phyloP scores from a whole-genome alignment of 2,329 filamentous ascomycete genomes.

The Talaromyces rugulosus region DNA sequence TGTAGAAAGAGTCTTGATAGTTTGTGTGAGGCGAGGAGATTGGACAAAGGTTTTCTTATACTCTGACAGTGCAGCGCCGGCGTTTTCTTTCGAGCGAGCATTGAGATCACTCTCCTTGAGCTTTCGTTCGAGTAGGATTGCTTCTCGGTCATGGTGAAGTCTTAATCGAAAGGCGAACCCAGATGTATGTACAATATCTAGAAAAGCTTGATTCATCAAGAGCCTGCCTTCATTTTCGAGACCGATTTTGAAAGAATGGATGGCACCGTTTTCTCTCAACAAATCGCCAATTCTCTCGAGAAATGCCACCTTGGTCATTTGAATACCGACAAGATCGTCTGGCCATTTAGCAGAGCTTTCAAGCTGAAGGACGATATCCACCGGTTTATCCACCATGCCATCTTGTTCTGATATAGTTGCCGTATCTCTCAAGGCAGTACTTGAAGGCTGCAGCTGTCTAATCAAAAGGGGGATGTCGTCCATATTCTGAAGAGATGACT shows the following conservation, averaged over 20 bases:
- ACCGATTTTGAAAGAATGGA: conserved; percentile 66
- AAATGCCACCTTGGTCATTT: conserved; percentile 90
- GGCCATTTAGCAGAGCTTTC: conserved; percentile 93
- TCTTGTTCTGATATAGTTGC: conserved; percentile 37
- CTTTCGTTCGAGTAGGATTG: conserved; percentile 72
- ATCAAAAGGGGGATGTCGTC: conserved; percentile 85
- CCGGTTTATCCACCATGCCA: conserved; percentile 43
- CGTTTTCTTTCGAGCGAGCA: conserved; percentile 62
- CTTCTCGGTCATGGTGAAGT: conserved; percentile 84
- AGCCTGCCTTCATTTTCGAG: conserved; percentile 70
- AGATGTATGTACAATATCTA: conserved; percentile 72
- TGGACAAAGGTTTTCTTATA: conserved; percentile 70
- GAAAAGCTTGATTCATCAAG: conserved; percentile 71
- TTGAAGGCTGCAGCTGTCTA: conserved; percentile 70
- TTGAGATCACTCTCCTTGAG: conserved; percentile 69
- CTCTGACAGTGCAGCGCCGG: conserved; percentile 63
- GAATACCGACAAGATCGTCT: conserved; percentile 83
- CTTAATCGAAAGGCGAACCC: conserved; percentile 77
- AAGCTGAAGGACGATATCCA: conserved; percentile 82
- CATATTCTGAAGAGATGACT: conserved; percentile 70
- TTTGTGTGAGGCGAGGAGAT: conserved; percentile 74
- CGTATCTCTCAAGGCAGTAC: conserved; percentile 69
- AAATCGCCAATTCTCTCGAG: conserved; percentile 68
- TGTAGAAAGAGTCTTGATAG: conserved; percentile 73
- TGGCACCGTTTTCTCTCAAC: conserved; percentile 59